Base-by-base conservation (phyloP, 345 rosid genomes). In the Rubroshorea leprosula region DNA sequence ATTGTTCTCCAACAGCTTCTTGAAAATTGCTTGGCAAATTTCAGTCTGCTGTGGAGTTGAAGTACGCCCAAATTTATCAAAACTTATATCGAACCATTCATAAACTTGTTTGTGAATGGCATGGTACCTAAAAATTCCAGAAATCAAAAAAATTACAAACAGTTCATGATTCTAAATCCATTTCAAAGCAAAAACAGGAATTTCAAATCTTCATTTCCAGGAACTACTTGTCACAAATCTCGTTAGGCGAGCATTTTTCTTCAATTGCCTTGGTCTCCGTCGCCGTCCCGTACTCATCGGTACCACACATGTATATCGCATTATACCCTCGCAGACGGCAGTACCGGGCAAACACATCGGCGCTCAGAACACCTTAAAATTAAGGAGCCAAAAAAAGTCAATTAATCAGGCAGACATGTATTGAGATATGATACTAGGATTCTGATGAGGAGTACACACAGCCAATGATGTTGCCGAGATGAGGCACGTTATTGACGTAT, bases 231-330 rank as follows among this genome's bases (percentile, higher is more conserved):
- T 89, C 95, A 61, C 98, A 89, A 48, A 89, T 92, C 72, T 89
- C 73, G 62, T 80, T 77, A 0, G 98, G 98, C 0, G 87, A 66
- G 55, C 87, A 84, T 48, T 84, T 86, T 77, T 92, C 98, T 70
- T 92, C 95, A 70, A 89, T 16, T 10, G 98, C 98, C 72, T 91
- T 88, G 12, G 93, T 91, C 79, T 91, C 96, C 0, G 98, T 91
- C 5, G 98, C 95, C 6, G 98, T 92, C 10, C 98, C 98, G 10
- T 92, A 92, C 75, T 92, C 98, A 66, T 92, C 98, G 0, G 95
- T 89, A 23, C 98, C 98, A 11, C 98, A 92, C 0, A 92, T 78
- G 49, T 89, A 92, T 9, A 89, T 73, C 0, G 80, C 73, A 55
- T 92, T 92, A 69, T 89, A 92, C 54, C 86, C 95, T 61, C 98